Conservation (phyloP, 768 basidiomycete genomes). For the Lanmaoa rubissima region DNA sequence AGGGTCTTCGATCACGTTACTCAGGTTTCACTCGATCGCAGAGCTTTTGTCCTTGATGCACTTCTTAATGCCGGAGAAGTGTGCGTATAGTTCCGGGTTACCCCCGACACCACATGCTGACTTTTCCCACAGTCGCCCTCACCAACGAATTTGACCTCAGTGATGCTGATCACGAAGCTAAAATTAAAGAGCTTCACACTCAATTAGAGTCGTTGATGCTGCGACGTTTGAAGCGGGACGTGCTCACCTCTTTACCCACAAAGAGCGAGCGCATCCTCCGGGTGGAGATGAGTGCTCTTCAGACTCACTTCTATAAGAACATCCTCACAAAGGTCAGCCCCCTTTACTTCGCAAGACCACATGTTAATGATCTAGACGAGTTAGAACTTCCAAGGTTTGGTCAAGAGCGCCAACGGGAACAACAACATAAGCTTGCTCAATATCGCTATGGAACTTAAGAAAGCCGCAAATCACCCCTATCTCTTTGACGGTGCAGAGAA, state of each 20-base stretch:
- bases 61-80: conserved; percentile 98
- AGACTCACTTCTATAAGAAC: conserved; percentile 98
- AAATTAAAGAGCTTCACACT: conserved; percentile 93
- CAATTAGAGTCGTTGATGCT: conserved; percentile 95
- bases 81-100: conserved; percentile 42
- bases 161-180: conserved; percentile 88
- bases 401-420: conserved; percentile 86
- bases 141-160: conserved; percentile 94
- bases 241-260: conserved; percentile 91
- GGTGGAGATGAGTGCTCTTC: conserved; percentile 95
- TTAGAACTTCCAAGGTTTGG: conserved; percentile 90
- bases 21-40: conserved; percentile 32
- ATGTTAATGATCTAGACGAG: conserved; percentile 3
- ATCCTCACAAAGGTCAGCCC: conserved; percentile 80
- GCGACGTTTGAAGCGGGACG: conserved; percentile 91
- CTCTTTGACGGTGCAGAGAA: conserved; percentile 95
- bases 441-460: conserved; percentile 99
- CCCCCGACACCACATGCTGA: conserved; percentile 5
- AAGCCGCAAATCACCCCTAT: conserved; percentile 97
- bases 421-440: conserved; percentile 95
- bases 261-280: conserved; percentile 98
- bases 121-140: conserved; percentile 62
- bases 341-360: background rate
- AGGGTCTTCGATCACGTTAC: conserved; percentile 2
- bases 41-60: conserved; percentile 97